A percentile compares a stretch with the other conserved stretches of the same genome.
Conservation (phyloP, 306 rosid genomes). For the Lathyrus aphaca region DNA sequence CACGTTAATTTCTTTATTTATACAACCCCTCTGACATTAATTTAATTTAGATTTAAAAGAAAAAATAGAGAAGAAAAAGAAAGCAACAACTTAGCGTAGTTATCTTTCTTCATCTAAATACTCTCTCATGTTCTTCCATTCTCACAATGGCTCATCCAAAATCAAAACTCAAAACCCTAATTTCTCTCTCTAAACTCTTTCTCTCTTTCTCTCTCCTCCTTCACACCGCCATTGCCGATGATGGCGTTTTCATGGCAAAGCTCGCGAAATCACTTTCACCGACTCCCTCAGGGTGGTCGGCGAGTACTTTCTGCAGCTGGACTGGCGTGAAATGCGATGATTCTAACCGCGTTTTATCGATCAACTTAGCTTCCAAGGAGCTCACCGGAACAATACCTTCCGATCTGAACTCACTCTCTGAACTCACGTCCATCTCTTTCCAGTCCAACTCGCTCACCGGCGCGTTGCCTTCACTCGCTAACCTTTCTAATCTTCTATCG, state of each 20-base stretch:
- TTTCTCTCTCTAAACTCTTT: conserved; percentile 35
- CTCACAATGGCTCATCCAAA: conserved; percentile 49
- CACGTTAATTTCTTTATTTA: not conserved
- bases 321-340: conserved; percentile 58
- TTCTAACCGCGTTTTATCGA: conserved; percentile 56
- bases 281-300: conserved; percentile 57
- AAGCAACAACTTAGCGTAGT: conserved; percentile 24
- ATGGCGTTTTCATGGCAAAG: conserved; percentile 55
- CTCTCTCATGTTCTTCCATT: not conserved
- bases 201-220: conserved; percentile 24
- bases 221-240: conserved; percentile 52
- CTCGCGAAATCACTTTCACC: conserved; percentile 46
- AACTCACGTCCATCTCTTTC: conserved; percentile 58
- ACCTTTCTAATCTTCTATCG: conserved; percentile 56
- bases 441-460: conserved; percentile 67
- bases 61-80: not conserved
- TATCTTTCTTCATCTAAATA: conserved; percentile 9
- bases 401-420: conserved; percentile 66
- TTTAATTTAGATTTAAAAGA: not conserved
- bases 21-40: not conserved
- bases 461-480: conserved; percentile 64
- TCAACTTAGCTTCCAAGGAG: conserved; percentile 47
- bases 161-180: conserved; percentile 43
- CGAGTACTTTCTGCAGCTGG: conserved; percentile 58
- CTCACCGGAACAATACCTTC: conserved; percentile 74